Conservation (phyloP, 768 basidiomycete species). For the Mrakia hoshinonis region DNA sequence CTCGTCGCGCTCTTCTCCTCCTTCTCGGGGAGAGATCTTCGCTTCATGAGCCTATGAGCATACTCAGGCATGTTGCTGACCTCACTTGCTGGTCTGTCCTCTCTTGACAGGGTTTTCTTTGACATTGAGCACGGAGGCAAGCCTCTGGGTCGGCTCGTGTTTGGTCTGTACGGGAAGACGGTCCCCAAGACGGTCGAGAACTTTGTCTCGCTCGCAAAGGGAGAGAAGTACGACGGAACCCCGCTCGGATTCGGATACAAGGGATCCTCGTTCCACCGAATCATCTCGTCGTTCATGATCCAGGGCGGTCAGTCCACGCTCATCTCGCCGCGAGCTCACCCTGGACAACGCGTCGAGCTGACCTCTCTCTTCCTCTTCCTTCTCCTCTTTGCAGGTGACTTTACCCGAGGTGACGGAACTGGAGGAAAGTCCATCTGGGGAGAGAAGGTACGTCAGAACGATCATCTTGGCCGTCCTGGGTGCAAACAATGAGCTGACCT, state of each 20-base stretch:
- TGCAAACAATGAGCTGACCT: neutral
- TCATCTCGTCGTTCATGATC: constrained; percentile 40
- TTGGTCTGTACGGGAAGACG: constrained; percentile 85
- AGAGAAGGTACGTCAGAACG: constrained; percentile 9
- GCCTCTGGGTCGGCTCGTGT: constrained; percentile 67
- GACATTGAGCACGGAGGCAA: constrained; percentile 88
- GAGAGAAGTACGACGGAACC: constrained; percentile 66
- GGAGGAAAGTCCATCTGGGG: constrained; percentile 37
- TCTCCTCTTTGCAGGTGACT: constrained; percentile 67
- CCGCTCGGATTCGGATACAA: constrained; percentile 83
- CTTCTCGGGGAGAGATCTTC: too few species aligned
- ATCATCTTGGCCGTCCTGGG: constrained; percentile 39
- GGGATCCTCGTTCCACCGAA: constrained; percentile 91
- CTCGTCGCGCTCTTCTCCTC: constrained; percentile 19
- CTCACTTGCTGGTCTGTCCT: neutral
- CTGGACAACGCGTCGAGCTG: neutral
- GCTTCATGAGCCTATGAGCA: neutral
- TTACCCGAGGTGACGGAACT: constrained; percentile 50
- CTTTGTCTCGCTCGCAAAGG: constrained; percentile 86
- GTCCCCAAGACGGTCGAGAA: constrained; percentile 96
- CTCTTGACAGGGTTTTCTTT: constrained; percentile 58
- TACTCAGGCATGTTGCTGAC: neutral
- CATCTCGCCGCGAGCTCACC: neutral
- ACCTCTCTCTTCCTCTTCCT: neutral
- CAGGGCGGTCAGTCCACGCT: neutral